Percentiles rank a stretch among this genome's conserved stretches.
phyloP scores from a whole-genome alignment of 2,329 filamentous ascomycete species.

The Neopestalotiopsis clavispora region DNA sequence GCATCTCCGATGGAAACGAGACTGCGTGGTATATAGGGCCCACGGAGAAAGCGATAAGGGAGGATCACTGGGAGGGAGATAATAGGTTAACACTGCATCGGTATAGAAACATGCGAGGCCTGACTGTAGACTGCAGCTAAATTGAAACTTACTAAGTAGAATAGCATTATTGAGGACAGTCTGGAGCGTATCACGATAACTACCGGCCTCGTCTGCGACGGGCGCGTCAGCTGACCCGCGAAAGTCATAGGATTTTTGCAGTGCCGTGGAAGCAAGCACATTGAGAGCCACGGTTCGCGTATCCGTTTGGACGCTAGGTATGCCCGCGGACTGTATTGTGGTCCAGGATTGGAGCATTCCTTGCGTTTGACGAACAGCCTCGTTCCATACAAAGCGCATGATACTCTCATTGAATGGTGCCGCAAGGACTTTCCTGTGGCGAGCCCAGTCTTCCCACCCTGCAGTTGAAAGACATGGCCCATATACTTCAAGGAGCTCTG shows the following conservation, averaged over 20 bases:
- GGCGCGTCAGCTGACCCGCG: constrained; percentile 1
- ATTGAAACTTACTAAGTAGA: constrained; percentile 7
- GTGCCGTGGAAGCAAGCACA: constrained; percentile 31
- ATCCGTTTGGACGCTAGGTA: constrained; percentile 22
- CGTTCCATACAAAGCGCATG: constrained; percentile 34
- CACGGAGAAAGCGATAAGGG: neutral
- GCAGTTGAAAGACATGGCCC: constrained; percentile 34
- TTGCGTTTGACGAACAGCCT: constrained; percentile 28
- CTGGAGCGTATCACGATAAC: constrained; percentile 32
- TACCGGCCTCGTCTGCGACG: neutral
- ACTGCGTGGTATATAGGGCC: constrained; percentile 25
- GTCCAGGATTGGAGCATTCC: constrained; percentile 29
- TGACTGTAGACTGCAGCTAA: too few species aligned
- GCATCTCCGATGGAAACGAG: neutral
- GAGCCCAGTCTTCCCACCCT: constrained; percentile 33
- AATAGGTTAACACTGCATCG: too few species aligned
- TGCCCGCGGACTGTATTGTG: constrained; percentile 6
- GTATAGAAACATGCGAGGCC: too few species aligned
- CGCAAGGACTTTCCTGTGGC: constrained; percentile 32
- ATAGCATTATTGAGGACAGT: constrained; percentile 32
- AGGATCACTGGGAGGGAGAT: neutral
- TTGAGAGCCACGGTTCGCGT: constrained; percentile 32
- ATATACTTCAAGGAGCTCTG: constrained; percentile 28
- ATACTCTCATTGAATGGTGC: constrained; percentile 34
- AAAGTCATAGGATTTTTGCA: constrained; percentile 31